phyloP scores from a whole-genome alignment of 2,329 filamentous ascomycete species.

The Penicillium italicum region DNA sequence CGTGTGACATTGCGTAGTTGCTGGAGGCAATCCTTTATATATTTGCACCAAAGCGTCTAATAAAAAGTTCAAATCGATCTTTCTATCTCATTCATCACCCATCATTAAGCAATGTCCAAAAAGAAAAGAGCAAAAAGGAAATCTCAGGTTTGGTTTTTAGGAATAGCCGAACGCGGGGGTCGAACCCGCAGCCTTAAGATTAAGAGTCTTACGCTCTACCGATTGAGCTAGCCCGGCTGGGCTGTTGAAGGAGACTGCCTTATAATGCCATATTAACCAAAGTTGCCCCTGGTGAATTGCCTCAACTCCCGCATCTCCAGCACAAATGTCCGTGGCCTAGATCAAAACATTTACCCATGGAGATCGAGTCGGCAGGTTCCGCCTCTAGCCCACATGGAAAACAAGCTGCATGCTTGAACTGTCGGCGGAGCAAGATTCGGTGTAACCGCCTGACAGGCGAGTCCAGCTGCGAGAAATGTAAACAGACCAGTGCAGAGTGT shows the following conservation, averaged over 20 bases:
- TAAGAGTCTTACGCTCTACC: slow-evolving; percentile 50
- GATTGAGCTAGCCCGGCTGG: slow-evolving; percentile 51
- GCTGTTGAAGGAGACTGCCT: slow-evolving; percentile 1
- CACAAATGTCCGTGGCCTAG: not conserved
- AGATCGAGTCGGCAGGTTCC: slow-evolving; percentile 7
- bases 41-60: no score
- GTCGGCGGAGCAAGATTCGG: slow-evolving; percentile 65
- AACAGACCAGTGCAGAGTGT: slow-evolving; percentile 58
- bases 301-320: not conserved
- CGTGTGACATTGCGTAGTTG: no score
- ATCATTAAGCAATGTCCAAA: not conserved
- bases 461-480: slow-evolving; percentile 59
- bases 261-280: not conserved
- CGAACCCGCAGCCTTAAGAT: slow-evolving; percentile 43
- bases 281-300: fast-evolving
- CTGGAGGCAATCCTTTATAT: not conserved
- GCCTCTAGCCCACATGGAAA: slow-evolving; percentile 21
- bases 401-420: slow-evolving; percentile 58
- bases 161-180: slow-evolving; percentile 42
- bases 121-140: slow-evolving; percentile 13
- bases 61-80: no score
- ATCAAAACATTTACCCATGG: slow-evolving; percentile 10
- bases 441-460: slow-evolving; percentile 57
- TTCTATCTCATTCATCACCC: no score
- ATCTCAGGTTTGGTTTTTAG: slow-evolving; percentile 21